Evolutionary conservation across 768 basidiomycete genomes (phyloP).

Genomic region (Vararia minispora): DNA sequence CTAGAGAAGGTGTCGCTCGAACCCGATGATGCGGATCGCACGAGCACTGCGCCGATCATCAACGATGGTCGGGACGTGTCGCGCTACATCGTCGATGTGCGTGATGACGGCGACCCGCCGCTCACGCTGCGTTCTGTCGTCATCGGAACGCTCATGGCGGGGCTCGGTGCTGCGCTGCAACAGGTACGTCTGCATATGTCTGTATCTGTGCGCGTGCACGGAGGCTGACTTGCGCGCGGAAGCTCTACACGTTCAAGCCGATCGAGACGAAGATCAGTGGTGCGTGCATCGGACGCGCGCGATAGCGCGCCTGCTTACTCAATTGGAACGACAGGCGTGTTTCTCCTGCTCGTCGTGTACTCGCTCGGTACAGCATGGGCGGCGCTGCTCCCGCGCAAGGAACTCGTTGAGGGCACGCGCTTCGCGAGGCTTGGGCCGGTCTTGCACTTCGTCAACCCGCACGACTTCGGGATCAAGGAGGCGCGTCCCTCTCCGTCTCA

Average conservation of each 20-base stretch:
- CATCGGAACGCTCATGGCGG: constrained; percentile 46
- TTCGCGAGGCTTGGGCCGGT: constrained; percentile 28
- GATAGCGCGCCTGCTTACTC: too few relatives aligned
- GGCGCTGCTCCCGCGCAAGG: constrained; percentile 28
- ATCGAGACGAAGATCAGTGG: constrained; percentile 36
- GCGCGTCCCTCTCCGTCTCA: constrained; percentile 19
- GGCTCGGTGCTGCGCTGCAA: constrained; percentile 43
- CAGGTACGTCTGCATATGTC: constrained; percentile 28
- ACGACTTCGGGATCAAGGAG: constrained; percentile 48
- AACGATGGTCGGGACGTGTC: constrained; percentile 37
- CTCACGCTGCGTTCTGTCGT: constrained; percentile 45
- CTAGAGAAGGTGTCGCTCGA: too few relatives aligned
- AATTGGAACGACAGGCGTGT: too few relatives aligned
- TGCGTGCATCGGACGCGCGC: too few relatives aligned
- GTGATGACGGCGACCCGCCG: constrained; percentile 46
- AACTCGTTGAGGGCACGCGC: constrained; percentile 34
- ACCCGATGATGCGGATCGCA: too few relatives aligned
- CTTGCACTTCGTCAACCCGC: constrained; percentile 43
- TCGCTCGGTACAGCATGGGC: constrained; percentile 41
- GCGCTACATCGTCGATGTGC: constrained; percentile 39
- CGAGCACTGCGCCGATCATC: constrained; percentile 23
- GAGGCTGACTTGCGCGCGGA: background rate
- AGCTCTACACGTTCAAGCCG: constrained; percentile 57
- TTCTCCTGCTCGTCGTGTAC: constrained; percentile 44
- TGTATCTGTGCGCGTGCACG: background rate